phyloP scores from a whole-genome alignment of 495 filamentous ascomycete species.

The Podospora didyma region DNA sequence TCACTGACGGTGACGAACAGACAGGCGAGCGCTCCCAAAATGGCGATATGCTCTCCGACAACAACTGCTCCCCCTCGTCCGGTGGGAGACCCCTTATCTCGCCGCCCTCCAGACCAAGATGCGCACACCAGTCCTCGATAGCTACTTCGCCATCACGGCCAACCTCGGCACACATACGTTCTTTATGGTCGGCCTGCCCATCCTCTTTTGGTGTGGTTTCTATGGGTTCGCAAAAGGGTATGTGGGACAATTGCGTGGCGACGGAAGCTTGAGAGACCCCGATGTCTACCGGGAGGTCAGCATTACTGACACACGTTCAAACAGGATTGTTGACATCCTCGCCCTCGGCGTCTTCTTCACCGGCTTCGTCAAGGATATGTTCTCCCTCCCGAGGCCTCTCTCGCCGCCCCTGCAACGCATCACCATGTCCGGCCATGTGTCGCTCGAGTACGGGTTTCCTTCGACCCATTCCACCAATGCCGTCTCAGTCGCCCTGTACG shows the following conservation, averaged over 20 bases:
- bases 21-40: conserved; percentile 74
- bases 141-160: conserved; percentile 93
- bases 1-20: conserved; percentile 38
- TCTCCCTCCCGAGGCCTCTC: conserved; percentile 89
- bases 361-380: conserved; percentile 89
- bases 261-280: too few species aligned
- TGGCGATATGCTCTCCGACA: conserved; percentile 89
- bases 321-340: conserved; percentile 81
- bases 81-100: conserved; percentile 94
- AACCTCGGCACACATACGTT: conserved; percentile 98
- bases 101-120: conserved; percentile 75
- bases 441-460: conserved; percentile 94
- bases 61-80: conserved; percentile 74
- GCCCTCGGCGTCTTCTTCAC: conserved; percentile 89
- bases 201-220: conserved; percentile 94
- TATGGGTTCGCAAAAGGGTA: conserved; percentile 78
- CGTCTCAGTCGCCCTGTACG: conserved; percentile 88
- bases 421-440: conserved; percentile 92
- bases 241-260: conserved; percentile 39
- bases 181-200: conserved; percentile 91
- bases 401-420: conserved; percentile 92
- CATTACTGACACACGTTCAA: neutral
- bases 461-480: conserved; percentile 97
- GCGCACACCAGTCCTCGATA: conserved; percentile 78
- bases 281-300: neutral